Evolutionary conservation across 1,284 basidiomycete genomes (phyloP).

Genomic region (Pterulicium gracile): DNA sequence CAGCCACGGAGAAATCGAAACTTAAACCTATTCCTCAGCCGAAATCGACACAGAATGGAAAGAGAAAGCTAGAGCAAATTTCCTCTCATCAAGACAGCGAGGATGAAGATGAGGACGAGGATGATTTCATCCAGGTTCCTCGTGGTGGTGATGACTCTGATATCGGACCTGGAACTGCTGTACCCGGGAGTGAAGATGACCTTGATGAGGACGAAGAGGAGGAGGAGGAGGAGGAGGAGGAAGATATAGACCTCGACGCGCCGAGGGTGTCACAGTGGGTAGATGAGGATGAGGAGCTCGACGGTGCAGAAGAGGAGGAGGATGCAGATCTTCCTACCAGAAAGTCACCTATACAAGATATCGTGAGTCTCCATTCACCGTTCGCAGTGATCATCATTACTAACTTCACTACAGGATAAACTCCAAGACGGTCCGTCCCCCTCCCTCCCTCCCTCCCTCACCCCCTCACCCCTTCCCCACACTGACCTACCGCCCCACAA

Average conservation of each 20-base stretch:
- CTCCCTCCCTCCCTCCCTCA: constrained; percentile 7
- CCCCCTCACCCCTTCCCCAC: constrained; percentile 7
- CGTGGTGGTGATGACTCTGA: too few relatives aligned
- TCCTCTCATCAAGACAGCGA: neutral
- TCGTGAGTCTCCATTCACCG: constrained; percentile 14
- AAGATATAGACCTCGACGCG: constrained; percentile 28
- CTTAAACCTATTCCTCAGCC: neutral
- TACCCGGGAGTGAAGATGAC: neutral
- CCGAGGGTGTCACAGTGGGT: constrained; percentile 46
- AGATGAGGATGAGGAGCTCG: constrained; percentile 35
- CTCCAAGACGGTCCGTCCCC: constrained; percentile 21
- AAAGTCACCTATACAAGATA: neutral
- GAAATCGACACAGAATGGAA: neutral
- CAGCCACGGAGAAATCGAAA: neutral
- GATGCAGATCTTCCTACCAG: constrained; percentile 16
- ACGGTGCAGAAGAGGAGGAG: constrained; percentile 16
- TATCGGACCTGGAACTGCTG: neutral
- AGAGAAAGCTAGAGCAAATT: neutral
- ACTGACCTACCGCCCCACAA: neutral
- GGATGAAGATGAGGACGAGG: neutral
- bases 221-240: constrained; percentile 17
- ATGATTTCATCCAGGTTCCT: neutral
- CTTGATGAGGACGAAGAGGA: constrained; percentile 8
- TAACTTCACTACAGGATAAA: constrained; percentile 19
- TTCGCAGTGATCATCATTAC: constrained; percentile 21